Evolutionary conservation across 2,329 filamentous ascomycete species (phyloP), one percentile per base, ranked within the genome.

Genomic region (Niveomyces coronatus): DNA sequence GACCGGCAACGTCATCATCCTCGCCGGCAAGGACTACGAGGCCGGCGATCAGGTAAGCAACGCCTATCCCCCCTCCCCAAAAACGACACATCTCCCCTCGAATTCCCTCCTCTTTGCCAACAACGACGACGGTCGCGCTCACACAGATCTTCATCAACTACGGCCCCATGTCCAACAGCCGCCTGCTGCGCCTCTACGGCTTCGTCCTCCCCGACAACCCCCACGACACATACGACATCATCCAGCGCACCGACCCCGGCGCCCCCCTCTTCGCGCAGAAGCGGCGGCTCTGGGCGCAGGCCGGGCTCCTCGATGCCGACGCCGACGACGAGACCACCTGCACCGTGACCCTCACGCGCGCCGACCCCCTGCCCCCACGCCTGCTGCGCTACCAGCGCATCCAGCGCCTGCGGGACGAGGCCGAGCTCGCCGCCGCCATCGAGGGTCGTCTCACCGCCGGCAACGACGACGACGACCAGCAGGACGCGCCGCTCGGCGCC

Each of bases 151-250:
- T 55, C 41, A 58, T 58, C 44, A 48, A 50, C 40, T 59, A 58
- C 43, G 55, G 54, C 26, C 30, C 46, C 39, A 44, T 57, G 46
- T 51, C 54, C 36, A 58, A 58, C 44, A 57, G 50, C 45, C 55
- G 54, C 36, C 53, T 59, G 46, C 50, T 57, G 46, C 54, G 55
- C 50, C 53, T 59, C 44, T 59, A 58, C 45, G 54, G 55, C 47
- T 59, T 59, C 46, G 49, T 59, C 40, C 36, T 58, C 39, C 53
- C 52, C 22, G 49, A 39, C 38, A 58, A 58, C 45, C 54, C 53
- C 33, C 51, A 57, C 45, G 53, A 59, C 48, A 55, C 46, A 47
- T 58, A 59, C 48, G 55, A 59, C 41, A 50, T 58, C 33, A 52
- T 59, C 44, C 55, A 58, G 40, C 35, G 50, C 46, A 59, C 55